Base-by-base conservation (phyloP, 805 yeast species). In the Saccharomycopsis fermentans region DNA sequence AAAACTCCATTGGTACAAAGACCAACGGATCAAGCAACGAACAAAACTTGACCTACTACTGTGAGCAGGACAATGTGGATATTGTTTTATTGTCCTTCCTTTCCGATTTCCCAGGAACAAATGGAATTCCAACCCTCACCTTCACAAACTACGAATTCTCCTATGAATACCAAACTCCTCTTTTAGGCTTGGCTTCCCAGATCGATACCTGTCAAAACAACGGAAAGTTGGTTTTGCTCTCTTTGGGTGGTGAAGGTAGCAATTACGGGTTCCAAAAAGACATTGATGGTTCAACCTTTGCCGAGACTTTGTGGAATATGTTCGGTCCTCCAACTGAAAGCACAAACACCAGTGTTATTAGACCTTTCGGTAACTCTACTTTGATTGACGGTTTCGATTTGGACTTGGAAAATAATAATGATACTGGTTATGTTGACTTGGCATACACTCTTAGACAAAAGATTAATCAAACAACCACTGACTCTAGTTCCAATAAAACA, bases 301-400 rank as follows among this genome's bases (percentile, higher is more conserved):
- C 86, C 6, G 75, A 72, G 32, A 73, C 83, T 51, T 69, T 84
- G 51, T 86, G 87, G 80, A 73, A 82, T 63, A 80, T 80, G 55
- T 81, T 87, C 66, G 85, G 84, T 62, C 81, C 60, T 34, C 35
- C 54, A 17, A 32, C 52, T 14, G 55, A 48, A 32, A 35, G 54
- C 50, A 58, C 57, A 11, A 55, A 58, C 35, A 29, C 53, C 5
- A 37, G 37, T 17, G 52, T n/a, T 16, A 19, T 24, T 60, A 63
- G 74, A 63, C 70, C 79, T 60, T 84, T 85, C 65, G 89, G 83
- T 55, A 78, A 75, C 62, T 74, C 39, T 73, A 71, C 55, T 11
- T 9, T 47, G 32, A 34, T 92, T 52, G 97, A 92, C 70, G 98
- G 98, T 26, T 91, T 90, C 69, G 98, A 92, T 70, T 84, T 91